phyloP scores from a whole-genome alignment of 2,329 filamentous ascomycete species.

The Grosmannia penicillata region DNA sequence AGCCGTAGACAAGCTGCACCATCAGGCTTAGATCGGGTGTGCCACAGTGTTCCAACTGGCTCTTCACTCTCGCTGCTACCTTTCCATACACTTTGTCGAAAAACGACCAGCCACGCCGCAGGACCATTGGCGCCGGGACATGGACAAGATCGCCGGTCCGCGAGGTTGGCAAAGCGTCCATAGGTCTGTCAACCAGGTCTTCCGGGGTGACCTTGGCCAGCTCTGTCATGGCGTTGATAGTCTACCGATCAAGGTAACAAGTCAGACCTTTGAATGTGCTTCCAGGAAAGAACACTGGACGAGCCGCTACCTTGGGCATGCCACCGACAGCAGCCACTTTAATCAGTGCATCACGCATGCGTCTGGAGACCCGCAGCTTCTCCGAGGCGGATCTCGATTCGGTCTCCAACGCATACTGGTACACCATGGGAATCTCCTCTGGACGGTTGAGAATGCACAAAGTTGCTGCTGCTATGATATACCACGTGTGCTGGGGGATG shows the following conservation, averaged over 20 bases:
- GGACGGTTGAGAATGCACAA: conserved; percentile 32
- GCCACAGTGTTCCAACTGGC: conserved; percentile 30
- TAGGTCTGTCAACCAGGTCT: conserved; percentile 24
- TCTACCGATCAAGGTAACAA: conserved; percentile 13
- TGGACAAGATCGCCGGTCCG: conserved; percentile 23
- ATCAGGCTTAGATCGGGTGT: conserved; percentile 33
- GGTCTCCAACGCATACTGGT: conserved; percentile 23
- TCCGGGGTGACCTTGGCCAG: conserved; percentile 27
- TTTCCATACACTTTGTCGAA: conserved; percentile 35
- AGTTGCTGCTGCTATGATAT: conserved; percentile 29
- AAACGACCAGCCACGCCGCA: conserved; percentile 28
- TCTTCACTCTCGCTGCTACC: conserved; percentile 29
- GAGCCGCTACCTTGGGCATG: conserved; percentile 28
- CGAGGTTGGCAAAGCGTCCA: conserved; percentile 21
- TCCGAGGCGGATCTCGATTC: conserved; percentile 20
- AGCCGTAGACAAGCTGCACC: conserved; percentile 32
- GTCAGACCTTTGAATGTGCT: background rate
- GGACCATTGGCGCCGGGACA: conserved; percentile 18
- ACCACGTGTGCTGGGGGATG: conserved; percentile 31
- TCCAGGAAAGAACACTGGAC: background rate
- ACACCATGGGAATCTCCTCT: conserved; percentile 29
- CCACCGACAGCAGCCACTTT: conserved; percentile 32
- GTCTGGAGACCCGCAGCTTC: conserved; percentile 26
- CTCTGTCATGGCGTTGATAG: conserved; percentile 30
- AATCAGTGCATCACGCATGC: conserved; percentile 33